Evolutionary conservation across 2,329 filamentous ascomycete species (phyloP).

Genomic region (Eutypella sp.): DNA sequence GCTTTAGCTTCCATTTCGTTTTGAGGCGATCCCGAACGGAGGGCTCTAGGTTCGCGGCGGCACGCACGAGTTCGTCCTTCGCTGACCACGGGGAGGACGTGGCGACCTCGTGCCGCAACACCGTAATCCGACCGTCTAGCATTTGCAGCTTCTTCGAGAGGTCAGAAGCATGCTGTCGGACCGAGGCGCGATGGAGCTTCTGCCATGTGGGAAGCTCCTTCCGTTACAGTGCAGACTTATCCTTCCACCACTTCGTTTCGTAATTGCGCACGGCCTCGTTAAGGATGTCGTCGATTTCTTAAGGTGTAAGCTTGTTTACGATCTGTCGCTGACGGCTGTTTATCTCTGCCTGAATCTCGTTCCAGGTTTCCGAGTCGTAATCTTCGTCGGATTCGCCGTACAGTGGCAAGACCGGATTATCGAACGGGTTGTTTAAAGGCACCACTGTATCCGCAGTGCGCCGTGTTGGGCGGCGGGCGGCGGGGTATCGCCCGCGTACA

Average conservation of each 20-base stretch:
- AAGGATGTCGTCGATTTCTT: neutral
- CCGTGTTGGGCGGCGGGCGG: neutral
- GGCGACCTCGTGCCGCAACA: neutral
- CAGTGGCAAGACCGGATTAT: neutral
- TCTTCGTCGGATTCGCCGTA: neutral
- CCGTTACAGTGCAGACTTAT: neutral
- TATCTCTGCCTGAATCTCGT: neutral
- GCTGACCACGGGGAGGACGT: neutral
- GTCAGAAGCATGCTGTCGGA: neutral
- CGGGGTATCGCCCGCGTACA: neutral
- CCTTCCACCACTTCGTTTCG: neutral
- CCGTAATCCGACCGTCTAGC: neutral
- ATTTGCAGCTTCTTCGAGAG: neutral
- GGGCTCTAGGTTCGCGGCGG: too few species aligned
- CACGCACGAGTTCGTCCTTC: neutral
- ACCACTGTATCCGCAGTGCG: neutral
- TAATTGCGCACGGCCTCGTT: neutral
- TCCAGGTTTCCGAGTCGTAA: neutral
- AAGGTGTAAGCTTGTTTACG: neutral
- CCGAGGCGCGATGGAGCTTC: neutral
- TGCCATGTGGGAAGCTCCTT: neutral
- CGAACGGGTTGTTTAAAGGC: neutral
- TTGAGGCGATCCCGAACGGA: too few species aligned
- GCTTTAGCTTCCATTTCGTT: too few species aligned
- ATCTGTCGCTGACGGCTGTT: neutral